Evolutionary conservation across 495 filamentous ascomycete genomes (phyloP), one percentile per base, ranked within the genome.

Genomic region (Penicillium diatomitis): DNA sequence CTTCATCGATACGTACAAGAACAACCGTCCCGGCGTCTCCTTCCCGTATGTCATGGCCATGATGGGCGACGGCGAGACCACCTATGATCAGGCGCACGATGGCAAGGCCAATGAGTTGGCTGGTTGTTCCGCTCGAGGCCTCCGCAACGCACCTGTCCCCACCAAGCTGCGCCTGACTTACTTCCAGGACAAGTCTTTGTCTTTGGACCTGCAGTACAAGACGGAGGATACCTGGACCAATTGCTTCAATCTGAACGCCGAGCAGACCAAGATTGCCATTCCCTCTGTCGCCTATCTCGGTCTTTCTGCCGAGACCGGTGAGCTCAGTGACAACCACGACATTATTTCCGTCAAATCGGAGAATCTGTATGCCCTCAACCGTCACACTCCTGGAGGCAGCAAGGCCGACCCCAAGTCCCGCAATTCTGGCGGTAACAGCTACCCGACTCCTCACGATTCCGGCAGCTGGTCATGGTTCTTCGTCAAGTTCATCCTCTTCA

Each of bases 1-100:
- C 61, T 96, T 99, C 77, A 83, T 99, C 71, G 94, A 99, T 64
- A 99, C 94, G 41, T 99, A 99, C 75, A 99, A 99, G 82, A 99
- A 99, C 72, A 95, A 95, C 73, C 82, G 94, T 11, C 94, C 94
- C 6, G 94, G 94, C 7, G 83, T 85, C 11, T 84, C 94, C 27
- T 99, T 99, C 69, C 94, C 94, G 36, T 97, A 96, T 58, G 86
- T 99, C 56, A 95, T 96, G 89, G 94, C 94, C 44, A 96, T 97
- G 92, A 75, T 95, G 61, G 92, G 85, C 42, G 92, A 99, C 66
- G 90, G 92, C 32, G 70, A 86, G 63, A 95, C 85, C 31, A 70
- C 75, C 12, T 99, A 99, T 68, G 88, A 96, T 69, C 87, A 96
- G 67, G 84, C 82, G 53, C 90, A 91, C 57, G 94, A 99, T 64